These are phyloP conservation scores for Yamadazyma trypodendri DNA, from an alignment of 1,139 yeast genomes.

Conservation along the genomic window DNA sequence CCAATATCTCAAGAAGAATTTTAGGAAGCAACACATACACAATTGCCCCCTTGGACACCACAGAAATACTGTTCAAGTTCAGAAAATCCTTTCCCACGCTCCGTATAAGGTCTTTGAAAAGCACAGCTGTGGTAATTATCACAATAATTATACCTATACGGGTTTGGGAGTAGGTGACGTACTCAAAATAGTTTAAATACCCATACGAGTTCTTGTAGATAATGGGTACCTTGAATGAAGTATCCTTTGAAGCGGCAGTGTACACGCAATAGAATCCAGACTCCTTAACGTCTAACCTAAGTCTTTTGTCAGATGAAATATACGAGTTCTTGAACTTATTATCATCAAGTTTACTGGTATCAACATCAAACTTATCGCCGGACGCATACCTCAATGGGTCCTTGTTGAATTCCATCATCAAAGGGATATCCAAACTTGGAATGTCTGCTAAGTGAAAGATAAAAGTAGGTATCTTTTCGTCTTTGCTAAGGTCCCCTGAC, in stretches of 20 bases:
- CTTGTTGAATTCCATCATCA: conserved; percentile 14
- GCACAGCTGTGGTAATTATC: conserved; percentile 19
- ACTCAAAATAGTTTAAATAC: conserved; percentile 21
- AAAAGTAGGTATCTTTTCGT: conserved; percentile 21
- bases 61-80: conserved; percentile 32
- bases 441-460: conserved; percentile 28
- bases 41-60: conserved; percentile 33
- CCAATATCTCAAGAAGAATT: conserved; percentile 13
- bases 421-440: conserved; percentile 22
- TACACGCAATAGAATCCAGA: conserved; percentile 38
- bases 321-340: conserved; percentile 7
- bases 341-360: conserved; percentile 1
- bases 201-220: conserved; percentile 28
- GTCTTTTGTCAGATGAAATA: conserved; percentile 7
- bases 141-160: conserved; percentile 19
- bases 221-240: conserved; percentile 18
- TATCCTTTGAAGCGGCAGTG: conserved; percentile 24
- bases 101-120: conserved; percentile 28
- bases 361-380: conserved; percentile 13
- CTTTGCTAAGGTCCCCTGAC: conserved; percentile 8
- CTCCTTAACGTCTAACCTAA: conserved; percentile 18
- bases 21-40: conserved; percentile 30
- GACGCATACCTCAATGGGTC: conserved; percentile 7
- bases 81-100: conserved; percentile 30
- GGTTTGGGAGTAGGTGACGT: conserved; percentile 21